phyloP scores from a whole-genome alignment of 176 grass and related monocot genomes.

The Triticum urartu region DNA sequence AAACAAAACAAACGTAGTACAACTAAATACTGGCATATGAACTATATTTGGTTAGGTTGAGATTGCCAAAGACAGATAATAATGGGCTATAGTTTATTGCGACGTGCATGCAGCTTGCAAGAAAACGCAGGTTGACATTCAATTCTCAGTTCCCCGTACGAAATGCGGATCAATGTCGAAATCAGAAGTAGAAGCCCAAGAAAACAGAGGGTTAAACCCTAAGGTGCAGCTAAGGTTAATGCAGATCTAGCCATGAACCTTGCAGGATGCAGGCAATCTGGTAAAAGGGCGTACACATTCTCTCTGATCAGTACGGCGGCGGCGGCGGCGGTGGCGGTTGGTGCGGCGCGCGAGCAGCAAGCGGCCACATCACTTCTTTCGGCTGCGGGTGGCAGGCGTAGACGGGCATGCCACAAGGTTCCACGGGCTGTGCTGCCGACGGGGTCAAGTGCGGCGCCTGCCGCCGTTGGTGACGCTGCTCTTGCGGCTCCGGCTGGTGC shows the following conservation, averaged over 20 bases:
- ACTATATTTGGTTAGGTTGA: neutral
- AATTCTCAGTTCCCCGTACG: neutral
- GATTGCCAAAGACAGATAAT: neutral
- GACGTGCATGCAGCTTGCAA: slow-evolving; percentile 13
- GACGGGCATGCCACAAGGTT: slow-evolving; percentile 47
- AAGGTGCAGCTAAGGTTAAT: slow-evolving; percentile 23
- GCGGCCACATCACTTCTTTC: slow-evolving; percentile 71
- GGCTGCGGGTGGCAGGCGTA: slow-evolving; percentile 62
- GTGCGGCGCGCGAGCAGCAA: slow-evolving; percentile 45
- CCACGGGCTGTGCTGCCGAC: slow-evolving; percentile 20
- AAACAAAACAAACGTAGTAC: neutral
- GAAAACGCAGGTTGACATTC: neutral
- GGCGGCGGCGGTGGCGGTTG: slow-evolving; percentile 40
- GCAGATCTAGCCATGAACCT: slow-evolving; percentile 26
- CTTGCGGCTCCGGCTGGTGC: slow-evolving; percentile 21
- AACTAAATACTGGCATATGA: neutral
- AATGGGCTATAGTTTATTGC: neutral
- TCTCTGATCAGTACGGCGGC: slow-evolving; percentile 48
- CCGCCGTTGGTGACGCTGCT: slow-evolving; percentile 18
- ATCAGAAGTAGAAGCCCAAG: neutral
- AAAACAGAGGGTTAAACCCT: slow-evolving; percentile 36
- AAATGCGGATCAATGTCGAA: neutral
- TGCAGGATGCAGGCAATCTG: neutral
- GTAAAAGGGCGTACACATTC: slow-evolving; percentile 18
- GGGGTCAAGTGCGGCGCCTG: slow-evolving; percentile 4